phyloP scores from a whole-genome alignment of 225 moss, liverwort and hornwort species.

The Bryoerythrophyllum caledonicum region DNA sequence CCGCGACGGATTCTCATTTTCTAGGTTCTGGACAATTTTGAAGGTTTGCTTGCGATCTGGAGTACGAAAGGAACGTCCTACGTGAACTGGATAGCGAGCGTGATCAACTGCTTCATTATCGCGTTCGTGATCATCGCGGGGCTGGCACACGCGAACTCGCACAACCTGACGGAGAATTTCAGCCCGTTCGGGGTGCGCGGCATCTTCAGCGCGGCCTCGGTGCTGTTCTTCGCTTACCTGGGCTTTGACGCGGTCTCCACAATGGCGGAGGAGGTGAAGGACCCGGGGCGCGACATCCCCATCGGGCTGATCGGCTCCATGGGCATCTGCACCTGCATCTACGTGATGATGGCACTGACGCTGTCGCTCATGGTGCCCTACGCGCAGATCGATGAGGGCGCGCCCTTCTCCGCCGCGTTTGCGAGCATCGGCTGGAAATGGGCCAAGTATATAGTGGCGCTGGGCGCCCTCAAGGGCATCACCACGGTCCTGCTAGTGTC shows the following conservation, averaged over 20 bases:
- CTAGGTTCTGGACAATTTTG: background rate
- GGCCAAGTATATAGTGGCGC: constrained; percentile 81
- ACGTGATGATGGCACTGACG: constrained; percentile 82
- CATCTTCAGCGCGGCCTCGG: constrained; percentile 46
- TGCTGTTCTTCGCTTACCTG: constrained; percentile 51
- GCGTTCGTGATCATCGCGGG: constrained; percentile 61
- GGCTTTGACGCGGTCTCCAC: constrained; percentile 61
- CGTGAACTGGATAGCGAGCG: constrained; percentile 55
- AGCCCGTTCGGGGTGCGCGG: constrained; percentile 52
- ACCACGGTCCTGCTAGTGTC: constrained; percentile 65
- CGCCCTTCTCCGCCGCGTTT: constrained; percentile 73
- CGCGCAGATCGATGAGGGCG: constrained; percentile 39
- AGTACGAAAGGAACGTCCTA: constrained; percentile 61
- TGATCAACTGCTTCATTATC: constrained; percentile 57
- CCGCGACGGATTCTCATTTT: background rate
- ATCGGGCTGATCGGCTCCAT: constrained; percentile 80
- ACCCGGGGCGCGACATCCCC: constrained; percentile 74
- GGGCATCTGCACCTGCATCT: constrained; percentile 53
- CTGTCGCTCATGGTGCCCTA: constrained; percentile 76
- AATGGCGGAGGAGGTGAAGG: constrained; percentile 66
- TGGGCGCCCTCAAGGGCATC: constrained; percentile 87
- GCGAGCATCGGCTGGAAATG: constrained; percentile 65
- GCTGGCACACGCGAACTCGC: constrained; percentile 33
- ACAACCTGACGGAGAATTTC: constrained; percentile 47
- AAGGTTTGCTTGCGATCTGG: constrained; percentile 45